phyloP scores from a whole-genome alignment of 2,329 filamentous ascomycete genomes.

The Gremmenia infestans region DNA sequence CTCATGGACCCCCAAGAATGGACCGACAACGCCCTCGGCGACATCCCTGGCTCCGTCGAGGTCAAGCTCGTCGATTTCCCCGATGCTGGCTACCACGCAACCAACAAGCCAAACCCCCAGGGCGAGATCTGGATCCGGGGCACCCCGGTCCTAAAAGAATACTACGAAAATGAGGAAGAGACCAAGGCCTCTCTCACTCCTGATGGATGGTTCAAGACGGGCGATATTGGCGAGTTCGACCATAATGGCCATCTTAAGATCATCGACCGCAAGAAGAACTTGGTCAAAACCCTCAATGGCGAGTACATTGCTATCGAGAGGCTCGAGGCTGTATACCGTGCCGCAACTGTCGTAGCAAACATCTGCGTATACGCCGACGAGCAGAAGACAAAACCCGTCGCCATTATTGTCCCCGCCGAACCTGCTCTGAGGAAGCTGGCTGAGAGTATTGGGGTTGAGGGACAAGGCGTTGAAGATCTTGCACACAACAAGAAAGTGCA shows the following conservation, averaged over 20 bases:
- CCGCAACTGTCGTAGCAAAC: constrained; percentile 69
- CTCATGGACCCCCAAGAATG: constrained; percentile 77
- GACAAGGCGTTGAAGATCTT: constrained; percentile 49
- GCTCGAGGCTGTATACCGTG: constrained; percentile 85
- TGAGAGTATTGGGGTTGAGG: constrained; percentile 51
- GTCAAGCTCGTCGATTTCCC: constrained; percentile 85
- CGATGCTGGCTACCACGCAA: constrained; percentile 73
- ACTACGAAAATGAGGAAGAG: constrained; percentile 83
- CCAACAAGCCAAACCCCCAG: constrained; percentile 60
- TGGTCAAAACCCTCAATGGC: constrained; percentile 89
- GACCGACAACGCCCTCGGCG: constrained; percentile 70
- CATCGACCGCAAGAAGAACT: constrained; percentile 85
- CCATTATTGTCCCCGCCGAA: constrained; percentile 67
- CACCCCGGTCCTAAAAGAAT: constrained; percentile 64
- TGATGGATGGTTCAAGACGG: constrained; percentile 85
- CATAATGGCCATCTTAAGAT: constrained; percentile 65
- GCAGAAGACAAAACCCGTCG: constrained; percentile 70
- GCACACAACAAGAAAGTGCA: constrained; percentile 62
- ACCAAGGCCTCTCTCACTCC: constrained; percentile 64
- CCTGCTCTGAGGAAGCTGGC: constrained; percentile 55
- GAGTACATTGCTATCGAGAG: constrained; percentile 96
- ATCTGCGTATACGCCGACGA: constrained; percentile 79
- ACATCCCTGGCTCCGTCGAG: constrained; percentile 70
- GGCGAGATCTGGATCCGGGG: constrained; percentile 90
- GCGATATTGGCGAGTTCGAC: constrained; percentile 78